Conservation (phyloP, 2,329 filamentous ascomycete species). For the Xylaria sp. region DNA sequence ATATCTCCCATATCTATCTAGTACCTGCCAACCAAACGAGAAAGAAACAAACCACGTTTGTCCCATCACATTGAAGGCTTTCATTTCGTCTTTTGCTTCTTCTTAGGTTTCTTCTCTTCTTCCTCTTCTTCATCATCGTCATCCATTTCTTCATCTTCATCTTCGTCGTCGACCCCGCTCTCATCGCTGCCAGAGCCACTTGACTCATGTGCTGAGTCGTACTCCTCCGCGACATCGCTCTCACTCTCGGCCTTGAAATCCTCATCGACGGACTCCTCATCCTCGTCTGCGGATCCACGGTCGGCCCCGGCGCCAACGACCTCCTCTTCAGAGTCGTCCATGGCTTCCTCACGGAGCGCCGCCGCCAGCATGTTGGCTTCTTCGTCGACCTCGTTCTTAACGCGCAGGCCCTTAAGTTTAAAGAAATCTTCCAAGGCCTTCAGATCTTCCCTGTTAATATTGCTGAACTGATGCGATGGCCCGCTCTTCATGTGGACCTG, state of each 20-base stretch:
- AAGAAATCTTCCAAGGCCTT: constrained; percentile 97
- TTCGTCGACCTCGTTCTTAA: constrained; percentile 99
- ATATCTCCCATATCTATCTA: constrained; percentile 21
- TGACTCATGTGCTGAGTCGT: constrained; percentile 90
- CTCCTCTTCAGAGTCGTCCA: constrained; percentile 86
- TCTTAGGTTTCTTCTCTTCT: constrained; percentile 54
- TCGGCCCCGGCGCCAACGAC: constrained; percentile 76
- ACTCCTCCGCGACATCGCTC: constrained; percentile 96
- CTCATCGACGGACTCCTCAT: constrained; percentile 94
- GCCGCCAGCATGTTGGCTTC: constrained; percentile 84
- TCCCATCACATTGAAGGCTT: background rate
- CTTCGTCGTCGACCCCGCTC: constrained; percentile 66
- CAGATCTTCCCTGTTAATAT: constrained; percentile 98
- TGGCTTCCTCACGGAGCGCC: constrained; percentile 83
- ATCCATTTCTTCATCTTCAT: constrained; percentile 51
- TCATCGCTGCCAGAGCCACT: constrained; percentile 77
- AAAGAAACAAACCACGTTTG: constrained; percentile 4
- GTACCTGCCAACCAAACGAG: constrained; percentile 6
- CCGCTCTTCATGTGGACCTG: constrained; percentile 91
- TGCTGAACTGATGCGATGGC: constrained; percentile 95
- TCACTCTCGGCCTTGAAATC: constrained; percentile 95
- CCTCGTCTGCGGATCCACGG: constrained; percentile 93
- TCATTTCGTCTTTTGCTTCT: constrained; percentile 43
- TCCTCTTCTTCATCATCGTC: constrained; percentile 53
- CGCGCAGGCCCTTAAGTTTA: constrained; percentile 91